Conservation (phyloP, 2,329 filamentous ascomycete species). For the Colletotrichum shisoi region DNA sequence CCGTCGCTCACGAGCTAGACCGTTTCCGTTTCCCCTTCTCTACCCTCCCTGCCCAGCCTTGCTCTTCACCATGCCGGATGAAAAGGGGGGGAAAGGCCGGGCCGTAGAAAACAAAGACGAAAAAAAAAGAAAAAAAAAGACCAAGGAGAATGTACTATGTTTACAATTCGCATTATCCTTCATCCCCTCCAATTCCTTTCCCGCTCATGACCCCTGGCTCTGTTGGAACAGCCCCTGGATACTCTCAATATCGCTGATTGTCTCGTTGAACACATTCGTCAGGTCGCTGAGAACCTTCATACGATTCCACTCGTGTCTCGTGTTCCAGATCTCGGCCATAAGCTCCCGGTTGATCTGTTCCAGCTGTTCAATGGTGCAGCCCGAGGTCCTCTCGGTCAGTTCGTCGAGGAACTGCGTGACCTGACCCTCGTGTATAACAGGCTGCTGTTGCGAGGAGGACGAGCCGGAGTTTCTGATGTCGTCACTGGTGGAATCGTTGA, state of each 20-base stretch:
- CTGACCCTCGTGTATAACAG: slow-evolving; percentile 57
- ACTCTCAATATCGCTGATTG: slow-evolving; percentile 72
- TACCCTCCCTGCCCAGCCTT: neutral
- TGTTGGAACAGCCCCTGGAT: slow-evolving; percentile 56
- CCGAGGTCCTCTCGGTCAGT: slow-evolving; percentile 73
- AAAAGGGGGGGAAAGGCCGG: too few species aligned
- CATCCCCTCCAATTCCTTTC: neutral
- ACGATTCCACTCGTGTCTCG: slow-evolving; percentile 83
- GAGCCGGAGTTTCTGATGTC: slow-evolving; percentile 43
- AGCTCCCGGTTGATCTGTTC: slow-evolving; percentile 91
- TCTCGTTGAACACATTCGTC: slow-evolving; percentile 76
- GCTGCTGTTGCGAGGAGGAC: slow-evolving; percentile 46
- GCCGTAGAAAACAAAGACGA: neutral
- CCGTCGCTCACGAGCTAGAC: slow-evolving; percentile 32
- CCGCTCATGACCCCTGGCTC: slow-evolving; percentile 51
- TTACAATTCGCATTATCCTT: slow-evolving; percentile 16
- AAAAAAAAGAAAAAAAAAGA: slow-evolving; percentile 2
- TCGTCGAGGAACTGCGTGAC: slow-evolving; percentile 67
- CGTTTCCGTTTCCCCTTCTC: slow-evolving; percentile 12
- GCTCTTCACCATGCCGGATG: slow-evolving; percentile 6
- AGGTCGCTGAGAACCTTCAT: slow-evolving; percentile 72
- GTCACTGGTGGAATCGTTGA: slow-evolving; percentile 53
- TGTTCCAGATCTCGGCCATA: slow-evolving; percentile 89
- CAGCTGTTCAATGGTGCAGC: slow-evolving; percentile 88
- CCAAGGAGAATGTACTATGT: slow-evolving; percentile 23